Evolutionary conservation across 208 protist species (phyloP), one percentile per base, ranked within the genome.

Genomic region (Wallacemonas sp.): DNA sequence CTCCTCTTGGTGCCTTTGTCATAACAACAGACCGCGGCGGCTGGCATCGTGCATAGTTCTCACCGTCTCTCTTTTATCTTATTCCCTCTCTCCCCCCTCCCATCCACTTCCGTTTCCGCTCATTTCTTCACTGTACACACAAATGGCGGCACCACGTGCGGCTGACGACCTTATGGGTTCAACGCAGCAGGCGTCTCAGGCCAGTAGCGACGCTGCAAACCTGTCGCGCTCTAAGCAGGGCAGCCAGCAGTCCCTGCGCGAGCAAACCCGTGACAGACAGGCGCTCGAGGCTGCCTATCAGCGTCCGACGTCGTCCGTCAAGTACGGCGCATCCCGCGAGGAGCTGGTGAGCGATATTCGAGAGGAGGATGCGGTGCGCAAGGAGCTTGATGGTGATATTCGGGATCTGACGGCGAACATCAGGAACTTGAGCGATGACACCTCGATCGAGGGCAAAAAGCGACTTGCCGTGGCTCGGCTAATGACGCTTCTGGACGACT

Each of bases 401-500:
- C 49, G 70, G 0, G 72, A 74, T 36, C 59, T 92, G 10, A 67
- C 72, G 18, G 59, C 66, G 31, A 70, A 79, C 36, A 81, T 94
- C 31, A 79, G 82, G 44, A 54, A 44, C 4, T 38, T 89, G 4
- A 77, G 49, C 39, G 77, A 76, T 39, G 70, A 73, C 26, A 70
- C 66, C 28, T 48, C 73, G 61, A 61, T 65, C 39, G 70, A 89
- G 23, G 79, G 76, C 18, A 75, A 84, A 62, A 84, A 84, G 61
- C 78, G 79, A 10, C 65, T 94, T 29, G 79, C 77, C 12, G 76
- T 94, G 32, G 82, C 82, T 7, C 80, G 81, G 22, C 57, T 94
- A 23, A 79, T 94, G 67, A 74, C 82, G 16, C 87, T 95, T 77
- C 75, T 95, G 39, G 86, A 95, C 44, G 79, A 95, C 57, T 39